Conservation (phyloP, 768 basidiomycete species). For the Kwoniella heveanensis region DNA sequence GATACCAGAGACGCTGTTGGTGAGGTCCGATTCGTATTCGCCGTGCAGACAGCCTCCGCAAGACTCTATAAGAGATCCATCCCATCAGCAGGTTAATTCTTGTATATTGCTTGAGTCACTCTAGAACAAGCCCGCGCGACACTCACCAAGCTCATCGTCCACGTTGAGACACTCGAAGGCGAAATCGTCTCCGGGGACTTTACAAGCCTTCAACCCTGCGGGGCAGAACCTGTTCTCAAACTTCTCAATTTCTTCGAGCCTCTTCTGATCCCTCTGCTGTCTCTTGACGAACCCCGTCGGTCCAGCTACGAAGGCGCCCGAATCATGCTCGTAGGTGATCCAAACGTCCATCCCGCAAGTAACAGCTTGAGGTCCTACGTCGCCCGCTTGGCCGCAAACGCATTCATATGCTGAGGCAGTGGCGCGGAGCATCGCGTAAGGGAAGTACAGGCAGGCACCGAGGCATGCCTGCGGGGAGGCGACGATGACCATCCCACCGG, state of each 20-base stretch:
- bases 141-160: conserved; percentile 16
- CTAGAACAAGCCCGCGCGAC: too few species aligned
- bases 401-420: conserved; percentile 1
- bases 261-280: conserved; percentile 6
- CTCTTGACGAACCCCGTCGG: conserved; percentile 19
- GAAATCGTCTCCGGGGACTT: conserved; percentile 10
- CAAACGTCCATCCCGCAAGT: conserved; percentile 7
- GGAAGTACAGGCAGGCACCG: background rate
- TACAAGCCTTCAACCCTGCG: conserved; percentile 15
- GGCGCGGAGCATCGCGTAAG: conserved; percentile 1
- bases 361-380: conserved; percentile 12
- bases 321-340: conserved; percentile 4
- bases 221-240: conserved; percentile 8
- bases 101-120: too few species aligned
- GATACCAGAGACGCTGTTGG: background rate
- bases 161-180: conserved; percentile 20
- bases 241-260: conserved; percentile 1
- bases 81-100: background rate
- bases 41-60: conserved; percentile 21
- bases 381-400: background rate
- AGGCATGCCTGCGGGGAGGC: conserved; percentile 8
- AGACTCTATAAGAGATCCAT: conserved; percentile 5
- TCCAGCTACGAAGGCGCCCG: conserved; percentile 1
- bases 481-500: conserved; percentile 6
- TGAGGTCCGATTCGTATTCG: background rate